Conservation (phyloP, 2,329 filamentous ascomycete genomes). For the Xylariales sp. region DNA sequence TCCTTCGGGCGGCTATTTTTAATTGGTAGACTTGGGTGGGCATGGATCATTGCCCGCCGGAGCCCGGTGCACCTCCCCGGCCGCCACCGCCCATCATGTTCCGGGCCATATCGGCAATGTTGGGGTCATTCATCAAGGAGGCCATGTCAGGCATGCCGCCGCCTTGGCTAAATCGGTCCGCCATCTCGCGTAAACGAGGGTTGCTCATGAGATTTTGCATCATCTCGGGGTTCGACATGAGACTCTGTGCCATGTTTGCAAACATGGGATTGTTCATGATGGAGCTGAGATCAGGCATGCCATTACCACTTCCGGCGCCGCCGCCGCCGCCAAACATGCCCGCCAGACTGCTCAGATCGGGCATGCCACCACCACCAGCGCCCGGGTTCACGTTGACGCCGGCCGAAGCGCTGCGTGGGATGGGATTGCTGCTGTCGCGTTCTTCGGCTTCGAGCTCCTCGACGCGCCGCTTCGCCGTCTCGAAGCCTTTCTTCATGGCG, state of each 20-base stretch:
- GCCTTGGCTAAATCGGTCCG: constrained; percentile 78
- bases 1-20: background rate
- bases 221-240: constrained; percentile 96
- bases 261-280: constrained; percentile 99
- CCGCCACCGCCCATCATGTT: constrained; percentile 52
- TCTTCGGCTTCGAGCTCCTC: constrained; percentile 77
- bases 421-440: constrained; percentile 59
- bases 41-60: constrained; percentile 40
- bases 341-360: constrained; percentile 76
- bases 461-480: constrained; percentile 89
- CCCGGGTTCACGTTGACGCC: constrained; percentile 54
- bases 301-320: constrained; percentile 71
- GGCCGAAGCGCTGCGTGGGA: constrained; percentile 48
- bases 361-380: constrained; percentile 69
- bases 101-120: constrained; percentile 82
- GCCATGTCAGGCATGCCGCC: constrained; percentile 91
- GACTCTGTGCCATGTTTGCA: constrained; percentile 92
- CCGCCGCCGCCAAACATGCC: constrained; percentile 74
- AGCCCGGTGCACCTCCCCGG: constrained; percentile 37
- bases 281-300: constrained; percentile 86
- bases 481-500: constrained; percentile 96
- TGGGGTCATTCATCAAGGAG: constrained; percentile 90
- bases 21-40: background rate
- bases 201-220: constrained; percentile 95
- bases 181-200: constrained; percentile 88